Conservation (phyloP, 208 protist genomes). For the Porcisia deanei region DNA sequence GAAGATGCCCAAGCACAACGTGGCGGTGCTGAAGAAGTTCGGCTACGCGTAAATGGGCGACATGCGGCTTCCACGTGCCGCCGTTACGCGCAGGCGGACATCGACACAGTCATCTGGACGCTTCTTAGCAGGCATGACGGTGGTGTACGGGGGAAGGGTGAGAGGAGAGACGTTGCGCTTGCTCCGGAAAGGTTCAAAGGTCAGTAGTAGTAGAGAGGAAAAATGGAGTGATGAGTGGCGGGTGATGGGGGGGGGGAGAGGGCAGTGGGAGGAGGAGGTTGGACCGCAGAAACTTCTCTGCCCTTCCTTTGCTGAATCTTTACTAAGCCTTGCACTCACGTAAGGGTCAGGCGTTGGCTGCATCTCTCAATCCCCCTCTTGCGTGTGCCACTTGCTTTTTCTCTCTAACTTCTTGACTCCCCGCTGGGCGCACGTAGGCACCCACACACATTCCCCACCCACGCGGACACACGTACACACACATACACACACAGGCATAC, state of each 20-base stretch:
- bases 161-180: not conserved
- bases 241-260: not conserved
- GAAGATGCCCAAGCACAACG: constrained; percentile 87
- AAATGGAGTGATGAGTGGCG: not conserved
- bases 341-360: not conserved
- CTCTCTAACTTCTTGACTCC: not conserved
- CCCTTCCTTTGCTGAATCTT: not conserved
- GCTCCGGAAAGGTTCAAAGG: not conserved
- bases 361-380: not conserved
- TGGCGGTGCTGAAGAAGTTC: constrained; percentile 90
- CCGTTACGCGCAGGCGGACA: not conserved
- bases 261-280: too few species aligned
- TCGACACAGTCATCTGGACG: not conserved
- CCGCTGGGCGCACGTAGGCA: not conserved
- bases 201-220: not conserved
- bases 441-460: not conserved
- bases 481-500: not conserved
- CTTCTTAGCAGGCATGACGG: not conserved
- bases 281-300: not conserved
- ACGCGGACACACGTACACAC: not conserved
- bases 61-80: not conserved
- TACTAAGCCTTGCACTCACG: not conserved
- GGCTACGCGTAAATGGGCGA: constrained; percentile 10
- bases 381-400: not conserved
- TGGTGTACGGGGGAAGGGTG: not conserved